phyloP scores from a whole-genome alignment of 192 early-diverging fungal genomes.

The Linnemannia exigua region DNA sequence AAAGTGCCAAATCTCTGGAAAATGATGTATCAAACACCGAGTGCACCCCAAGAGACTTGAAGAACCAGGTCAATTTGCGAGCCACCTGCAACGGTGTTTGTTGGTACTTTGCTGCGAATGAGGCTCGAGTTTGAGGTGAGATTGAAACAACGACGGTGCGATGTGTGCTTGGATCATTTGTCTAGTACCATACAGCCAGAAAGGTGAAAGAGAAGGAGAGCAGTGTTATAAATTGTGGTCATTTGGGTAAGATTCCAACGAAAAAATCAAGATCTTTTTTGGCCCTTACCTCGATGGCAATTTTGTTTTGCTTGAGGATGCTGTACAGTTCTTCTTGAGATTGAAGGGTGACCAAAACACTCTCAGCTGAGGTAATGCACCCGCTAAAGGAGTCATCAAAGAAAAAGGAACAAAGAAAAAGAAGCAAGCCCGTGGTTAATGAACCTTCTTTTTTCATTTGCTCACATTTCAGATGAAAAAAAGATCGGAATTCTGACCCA shows the following conservation, averaged over 20 bases:
- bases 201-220: neutral
- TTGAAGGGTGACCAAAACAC: constrained; percentile 92
- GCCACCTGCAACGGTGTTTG: constrained; percentile 78
- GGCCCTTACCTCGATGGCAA: constrained; percentile 50
- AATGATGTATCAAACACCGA: constrained; percentile 92
- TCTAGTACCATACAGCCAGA: constrained; percentile 14
- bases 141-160: constrained; percentile 88
- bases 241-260: neutral
- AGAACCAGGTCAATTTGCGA: constrained; percentile 77
- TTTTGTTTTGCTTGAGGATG: constrained; percentile 72
- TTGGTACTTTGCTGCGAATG: constrained; percentile 89
- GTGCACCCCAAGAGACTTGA: constrained; percentile 88
- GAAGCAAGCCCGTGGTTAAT: neutral
- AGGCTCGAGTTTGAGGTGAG: constrained; percentile 91
- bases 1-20: constrained; percentile 88
- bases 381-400: constrained; percentile 71
- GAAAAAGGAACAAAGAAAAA: neutral
- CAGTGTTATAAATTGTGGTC: neutral
- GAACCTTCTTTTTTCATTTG: neutral
- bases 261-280: neutral
- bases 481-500: neutral
- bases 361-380: constrained; percentile 98
- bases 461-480: neutral
- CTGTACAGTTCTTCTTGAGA: constrained; percentile 90
- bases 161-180: constrained; percentile 53